Percentiles rank a stretch among this genome's conserved stretches.
Evolutionary conservation across 2,329 filamentous ascomycete genomes (phyloP).

Genomic region (Shiraia bambusicola): DNA sequence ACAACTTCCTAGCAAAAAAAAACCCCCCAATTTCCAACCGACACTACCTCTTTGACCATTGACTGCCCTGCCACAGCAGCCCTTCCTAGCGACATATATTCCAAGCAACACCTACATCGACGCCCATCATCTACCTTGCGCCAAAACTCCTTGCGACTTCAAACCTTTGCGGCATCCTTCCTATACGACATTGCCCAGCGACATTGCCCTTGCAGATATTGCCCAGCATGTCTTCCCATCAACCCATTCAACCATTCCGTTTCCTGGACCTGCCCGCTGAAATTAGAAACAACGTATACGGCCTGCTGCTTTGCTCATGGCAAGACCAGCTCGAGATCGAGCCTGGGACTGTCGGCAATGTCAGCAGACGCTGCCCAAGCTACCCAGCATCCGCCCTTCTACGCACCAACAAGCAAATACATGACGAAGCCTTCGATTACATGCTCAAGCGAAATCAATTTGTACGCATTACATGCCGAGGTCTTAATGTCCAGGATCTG

Average conservation of each 20-base stretch:
- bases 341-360: conserved; percentile 12
- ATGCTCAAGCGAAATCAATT: conserved; percentile 23
- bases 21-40: conserved; percentile 12
- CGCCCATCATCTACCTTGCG: conserved; percentile 1
- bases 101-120: conserved; percentile 14
- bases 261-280: conserved; percentile 31
- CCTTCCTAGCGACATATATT: neutral
- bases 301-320: conserved; percentile 30
- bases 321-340: conserved; percentile 20
- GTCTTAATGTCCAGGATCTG: conserved; percentile 19
- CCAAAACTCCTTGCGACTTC: neutral
- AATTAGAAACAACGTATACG: conserved; percentile 30
- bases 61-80: conserved; percentile 18
- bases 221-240: conserved; percentile 17
- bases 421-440: conserved; percentile 29
- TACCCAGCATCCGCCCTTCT: conserved; percentile 24
- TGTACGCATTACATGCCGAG: conserved; percentile 28
- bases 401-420: conserved; percentile 30
- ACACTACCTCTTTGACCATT: conserved; percentile 9
- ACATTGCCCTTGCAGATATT: neutral
- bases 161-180: conserved; percentile 9
- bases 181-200: neutral
- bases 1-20: conserved; percentile 17
- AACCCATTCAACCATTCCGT: conserved; percentile 20
- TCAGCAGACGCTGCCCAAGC: conserved; percentile 21